These are phyloP conservation scores for Ophiostoma ulmi DNA, from an alignment of 2,329 filamentous ascomycete genomes.

Conservation along the genomic window DNA sequence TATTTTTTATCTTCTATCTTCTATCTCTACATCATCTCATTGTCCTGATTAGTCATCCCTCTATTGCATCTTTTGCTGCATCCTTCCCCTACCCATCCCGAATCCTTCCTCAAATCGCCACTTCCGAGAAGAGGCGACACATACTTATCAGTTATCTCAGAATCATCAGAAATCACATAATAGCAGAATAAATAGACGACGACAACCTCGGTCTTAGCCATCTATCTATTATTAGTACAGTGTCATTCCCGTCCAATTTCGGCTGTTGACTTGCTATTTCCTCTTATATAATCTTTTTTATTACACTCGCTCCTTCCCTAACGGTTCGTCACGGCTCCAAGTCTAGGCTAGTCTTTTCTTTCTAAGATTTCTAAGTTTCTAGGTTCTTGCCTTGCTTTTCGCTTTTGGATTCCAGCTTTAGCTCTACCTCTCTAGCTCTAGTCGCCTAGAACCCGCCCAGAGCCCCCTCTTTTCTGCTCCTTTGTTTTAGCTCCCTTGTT, in stretches of 20 bases:
- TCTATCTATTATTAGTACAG: background rate
- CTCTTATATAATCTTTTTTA: background rate
- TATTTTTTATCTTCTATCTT: background rate
- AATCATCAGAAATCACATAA: background rate
- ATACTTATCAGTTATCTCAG: background rate
- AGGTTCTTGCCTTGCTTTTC: background rate
- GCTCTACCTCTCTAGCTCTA: background rate
- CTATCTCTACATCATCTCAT: background rate
- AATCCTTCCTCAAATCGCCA: background rate
- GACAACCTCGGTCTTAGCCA: background rate
- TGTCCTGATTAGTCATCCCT: background rate
- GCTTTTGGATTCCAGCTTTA: background rate
- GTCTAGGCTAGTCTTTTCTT: no score
- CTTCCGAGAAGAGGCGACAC: background rate
- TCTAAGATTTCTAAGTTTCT: background rate
- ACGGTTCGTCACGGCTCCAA: background rate
- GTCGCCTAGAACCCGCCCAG: conserved; percentile 2
- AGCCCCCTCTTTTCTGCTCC: conserved; percentile 8
- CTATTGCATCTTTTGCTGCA: background rate
- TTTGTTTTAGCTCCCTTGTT: background rate
- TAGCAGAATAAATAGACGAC: background rate
- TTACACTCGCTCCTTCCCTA: background rate
- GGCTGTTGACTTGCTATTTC: background rate
- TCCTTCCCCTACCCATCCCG: background rate
- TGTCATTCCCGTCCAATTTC: background rate